phyloP scores from a whole-genome alignment of 352 stramenopile species.

The Lagenidium sp. region DNA sequence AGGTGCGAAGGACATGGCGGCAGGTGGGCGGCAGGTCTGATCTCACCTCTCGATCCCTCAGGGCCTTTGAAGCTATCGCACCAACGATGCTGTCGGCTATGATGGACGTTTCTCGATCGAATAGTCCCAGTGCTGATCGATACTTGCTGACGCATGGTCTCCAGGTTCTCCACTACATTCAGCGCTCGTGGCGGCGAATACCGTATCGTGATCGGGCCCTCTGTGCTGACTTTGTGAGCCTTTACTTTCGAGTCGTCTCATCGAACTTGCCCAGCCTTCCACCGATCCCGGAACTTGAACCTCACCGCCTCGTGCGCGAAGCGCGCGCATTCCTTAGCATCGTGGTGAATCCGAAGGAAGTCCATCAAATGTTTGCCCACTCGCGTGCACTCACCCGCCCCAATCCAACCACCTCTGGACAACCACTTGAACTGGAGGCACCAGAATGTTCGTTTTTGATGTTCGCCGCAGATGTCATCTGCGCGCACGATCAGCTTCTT shows the following conservation, averaged over 20 bases:
- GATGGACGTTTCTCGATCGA: slow-evolving; percentile 26
- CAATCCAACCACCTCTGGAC: too few relatives aligned
- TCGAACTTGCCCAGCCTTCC: background rate
- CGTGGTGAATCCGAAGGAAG: slow-evolving; percentile 30
- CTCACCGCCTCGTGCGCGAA: slow-evolving; percentile 17
- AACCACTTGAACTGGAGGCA: too few relatives aligned
- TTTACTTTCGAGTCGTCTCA: slow-evolving; percentile 46
- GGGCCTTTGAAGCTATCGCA: slow-evolving; percentile 10
- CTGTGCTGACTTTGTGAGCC: slow-evolving; percentile 46
- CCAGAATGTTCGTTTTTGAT: too few relatives aligned
- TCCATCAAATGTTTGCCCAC: slow-evolving; percentile 38
- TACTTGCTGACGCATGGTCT: slow-evolving; percentile 26
- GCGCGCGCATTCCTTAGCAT: slow-evolving; percentile 14
- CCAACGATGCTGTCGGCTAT: background rate
- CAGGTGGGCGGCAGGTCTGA: background rate
- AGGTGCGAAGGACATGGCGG: background rate
- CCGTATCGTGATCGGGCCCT: slow-evolving; percentile 21
- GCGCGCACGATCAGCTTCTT: too few relatives aligned
- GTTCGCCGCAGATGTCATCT: too few relatives aligned
- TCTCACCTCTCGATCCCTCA: background rate
- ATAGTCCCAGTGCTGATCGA: slow-evolving; percentile 35
- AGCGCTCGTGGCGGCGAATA: slow-evolving; percentile 38
- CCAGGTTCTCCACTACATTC: slow-evolving; percentile 51
- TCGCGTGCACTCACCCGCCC: too few relatives aligned
- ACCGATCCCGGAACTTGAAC: background rate